Conservation (phyloP, 768 basidiomycete genomes). For the Rhizopogon vinicolor region DNA sequence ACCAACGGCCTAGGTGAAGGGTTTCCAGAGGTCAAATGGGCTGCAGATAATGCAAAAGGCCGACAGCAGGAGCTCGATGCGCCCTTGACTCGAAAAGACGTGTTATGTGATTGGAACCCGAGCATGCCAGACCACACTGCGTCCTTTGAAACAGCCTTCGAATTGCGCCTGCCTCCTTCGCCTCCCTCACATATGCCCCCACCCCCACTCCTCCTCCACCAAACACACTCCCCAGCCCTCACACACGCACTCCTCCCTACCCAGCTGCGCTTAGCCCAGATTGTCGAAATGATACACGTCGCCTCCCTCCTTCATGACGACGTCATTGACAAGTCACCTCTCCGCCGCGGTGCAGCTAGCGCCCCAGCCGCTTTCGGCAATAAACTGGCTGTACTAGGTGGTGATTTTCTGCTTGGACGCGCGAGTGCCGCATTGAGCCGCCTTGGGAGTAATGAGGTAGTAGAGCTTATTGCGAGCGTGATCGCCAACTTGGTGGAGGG, state of each 20-base stretch:
- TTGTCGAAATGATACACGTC: conserved; percentile 97
- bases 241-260: conserved; percentile 58
- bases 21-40: conserved; percentile 60
- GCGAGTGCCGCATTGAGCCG: conserved; percentile 84
- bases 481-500: conserved; percentile 97
- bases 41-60: conserved; percentile 54
- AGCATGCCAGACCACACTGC: conserved; percentile 74
- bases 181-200: conserved; percentile 8
- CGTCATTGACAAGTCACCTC: conserved; percentile 70
- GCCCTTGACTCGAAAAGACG: conserved; percentile 73
- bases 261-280: conserved; percentile 89
- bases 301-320: conserved; percentile 92
- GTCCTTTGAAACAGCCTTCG: conserved; percentile 60
- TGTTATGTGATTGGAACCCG: conserved; percentile 90
- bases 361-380: conserved; percentile 82
- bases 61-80: conserved; percentile 64
- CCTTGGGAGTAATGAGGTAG: conserved; percentile 83
- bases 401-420: conserved; percentile 93
- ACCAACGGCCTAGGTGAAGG: conserved; percentile 82
- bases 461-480: conserved; percentile 88
- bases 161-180: conserved; percentile 35
- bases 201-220: conserved; percentile 9
- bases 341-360: conserved; percentile 64
- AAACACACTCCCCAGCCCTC: conserved; percentile 29
- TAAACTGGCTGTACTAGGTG: conserved; percentile 90